Percentiles rank a stretch among this genome's conserved stretches.
These are phyloP conservation scores for Zymoseptoria tritici DNA, from an alignment of 2,329 filamentous ascomycete genomes.

Conservation along the genomic window DNA sequence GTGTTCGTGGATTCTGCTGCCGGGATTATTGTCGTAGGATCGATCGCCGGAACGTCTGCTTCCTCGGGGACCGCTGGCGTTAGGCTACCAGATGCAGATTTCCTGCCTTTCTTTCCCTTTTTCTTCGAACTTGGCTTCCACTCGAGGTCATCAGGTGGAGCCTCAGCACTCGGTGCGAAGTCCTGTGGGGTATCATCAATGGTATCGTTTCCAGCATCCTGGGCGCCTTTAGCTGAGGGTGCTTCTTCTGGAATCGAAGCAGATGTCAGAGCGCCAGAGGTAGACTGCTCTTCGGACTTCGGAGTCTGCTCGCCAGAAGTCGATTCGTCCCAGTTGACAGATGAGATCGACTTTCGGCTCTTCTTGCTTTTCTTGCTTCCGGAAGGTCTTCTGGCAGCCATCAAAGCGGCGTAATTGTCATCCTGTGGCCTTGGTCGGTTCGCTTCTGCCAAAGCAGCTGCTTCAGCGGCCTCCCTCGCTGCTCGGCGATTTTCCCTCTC, in stretches of 20 bases:
- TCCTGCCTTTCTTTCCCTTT: slow-evolving; percentile 17
- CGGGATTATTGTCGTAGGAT: slow-evolving; percentile 2
- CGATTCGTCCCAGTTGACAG: neutral
- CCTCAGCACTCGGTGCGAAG: slow-evolving; percentile 24
- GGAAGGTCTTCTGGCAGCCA: neutral
- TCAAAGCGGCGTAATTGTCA: neutral
- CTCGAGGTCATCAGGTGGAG: slow-evolving; percentile 13
- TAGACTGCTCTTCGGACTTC: neutral
- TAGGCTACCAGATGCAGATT: slow-evolving; percentile 1
- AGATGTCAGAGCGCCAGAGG: neutral
- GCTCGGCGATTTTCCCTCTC: neutral
- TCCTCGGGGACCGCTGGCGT: slow-evolving; percentile 1
- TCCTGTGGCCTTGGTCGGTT: neutral
- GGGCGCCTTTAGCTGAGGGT: neutral
- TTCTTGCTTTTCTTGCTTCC: neutral
- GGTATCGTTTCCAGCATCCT: neutral
- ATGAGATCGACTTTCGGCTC: neutral
- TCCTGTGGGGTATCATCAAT: neutral
- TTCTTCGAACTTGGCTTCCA: slow-evolving; percentile 9
- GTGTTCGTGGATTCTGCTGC: neutral
- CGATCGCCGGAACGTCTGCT: neutral
- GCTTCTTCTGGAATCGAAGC: neutral
- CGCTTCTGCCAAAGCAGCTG: slow-evolving; percentile 9
- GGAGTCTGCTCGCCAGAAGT: neutral
- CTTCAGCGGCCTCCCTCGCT: neutral